Percentiles rank a stretch among this genome's conserved stretches.
Evolutionary conservation across 2,329 filamentous ascomycete species (phyloP).

Genomic region (Fusarium sp.): DNA sequence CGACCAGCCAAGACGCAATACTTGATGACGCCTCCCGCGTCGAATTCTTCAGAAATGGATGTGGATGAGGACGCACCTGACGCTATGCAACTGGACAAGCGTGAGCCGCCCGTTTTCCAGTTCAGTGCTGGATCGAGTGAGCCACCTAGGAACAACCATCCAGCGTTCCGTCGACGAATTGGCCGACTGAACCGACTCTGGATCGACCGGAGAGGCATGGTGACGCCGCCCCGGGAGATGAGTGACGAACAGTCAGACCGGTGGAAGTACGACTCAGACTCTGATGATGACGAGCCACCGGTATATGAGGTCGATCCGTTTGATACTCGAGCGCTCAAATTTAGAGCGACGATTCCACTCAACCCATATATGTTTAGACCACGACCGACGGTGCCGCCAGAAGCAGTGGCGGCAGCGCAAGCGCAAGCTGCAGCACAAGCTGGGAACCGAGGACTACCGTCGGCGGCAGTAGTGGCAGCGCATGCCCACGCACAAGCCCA

Average conservation of each 20-base stretch:
- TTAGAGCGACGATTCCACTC: slow-evolving; percentile 68
- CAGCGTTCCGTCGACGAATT: slow-evolving; percentile 83
- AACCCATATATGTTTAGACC: slow-evolving; percentile 55
- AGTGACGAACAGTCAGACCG: slow-evolving; percentile 66
- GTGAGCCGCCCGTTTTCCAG: slow-evolving; percentile 53
- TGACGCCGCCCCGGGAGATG: slow-evolving; percentile 59
- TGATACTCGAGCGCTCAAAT: slow-evolving; percentile 68
- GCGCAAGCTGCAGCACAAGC: slow-evolving; percentile 32
- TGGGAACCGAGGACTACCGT: slow-evolving; percentile 41
- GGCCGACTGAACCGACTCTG: slow-evolving; percentile 87
- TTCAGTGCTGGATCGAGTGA: slow-evolving; percentile 58
- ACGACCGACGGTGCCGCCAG: slow-evolving; percentile 48
- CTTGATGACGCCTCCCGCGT: slow-evolving; percentile 72
- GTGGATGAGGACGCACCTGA: slow-evolving; percentile 61
- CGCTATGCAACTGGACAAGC: slow-evolving; percentile 53
- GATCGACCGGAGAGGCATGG: slow-evolving; percentile 83
- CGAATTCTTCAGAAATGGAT: slow-evolving; percentile 66
- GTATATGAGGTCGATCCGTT: slow-evolving; percentile 81
- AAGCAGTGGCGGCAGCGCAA: slow-evolving; percentile 40
- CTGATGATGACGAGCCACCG: slow-evolving; percentile 82
- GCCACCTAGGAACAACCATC: slow-evolving; percentile 56
- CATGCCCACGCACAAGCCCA: slow-evolving; percentile 44
- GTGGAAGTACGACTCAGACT: slow-evolving; percentile 90
- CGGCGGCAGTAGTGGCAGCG: slow-evolving; percentile 37
- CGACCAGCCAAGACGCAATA: slow-evolving; percentile 78